phyloP scores from a whole-genome alignment of 2,329 filamentous ascomycete species.

The Chaetomiaceae sp. region DNA sequence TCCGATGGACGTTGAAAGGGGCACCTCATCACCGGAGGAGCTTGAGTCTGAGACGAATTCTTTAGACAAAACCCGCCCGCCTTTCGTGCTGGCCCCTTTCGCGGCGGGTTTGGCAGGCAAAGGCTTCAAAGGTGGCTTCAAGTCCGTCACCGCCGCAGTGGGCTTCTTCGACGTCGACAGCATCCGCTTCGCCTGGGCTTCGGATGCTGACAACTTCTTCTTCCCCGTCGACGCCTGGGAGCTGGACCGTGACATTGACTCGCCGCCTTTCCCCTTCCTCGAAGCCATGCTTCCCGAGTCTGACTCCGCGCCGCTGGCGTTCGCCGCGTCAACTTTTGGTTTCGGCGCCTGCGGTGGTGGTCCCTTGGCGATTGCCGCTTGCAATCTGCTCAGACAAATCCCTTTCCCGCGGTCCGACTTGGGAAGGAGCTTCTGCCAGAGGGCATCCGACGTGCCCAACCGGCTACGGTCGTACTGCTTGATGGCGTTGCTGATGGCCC shows the following conservation, averaged over 20 bases:
- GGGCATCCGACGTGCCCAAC: slow-evolving; percentile 47
- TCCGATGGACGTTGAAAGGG: slow-evolving; percentile 32
- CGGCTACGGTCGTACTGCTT: slow-evolving; percentile 54
- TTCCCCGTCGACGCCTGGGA: slow-evolving; percentile 42
- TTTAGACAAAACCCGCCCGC: slow-evolving; percentile 45
- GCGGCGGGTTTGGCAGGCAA: slow-evolving; percentile 40
- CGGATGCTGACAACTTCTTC: slow-evolving; percentile 51
- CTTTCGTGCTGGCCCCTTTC: slow-evolving; percentile 34
- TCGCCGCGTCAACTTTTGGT: slow-evolving; percentile 46
- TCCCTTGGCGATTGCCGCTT: slow-evolving; percentile 51
- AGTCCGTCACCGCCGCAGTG: slow-evolving; percentile 30
- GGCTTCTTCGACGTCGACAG: slow-evolving; percentile 40
- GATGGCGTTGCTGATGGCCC: slow-evolving; percentile 56
- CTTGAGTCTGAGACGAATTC: slow-evolving; percentile 53
- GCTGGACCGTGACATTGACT: slow-evolving; percentile 28
- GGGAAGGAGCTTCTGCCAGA: slow-evolving; percentile 57
- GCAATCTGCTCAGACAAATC: slow-evolving; percentile 55
- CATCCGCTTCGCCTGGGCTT: slow-evolving; percentile 52
- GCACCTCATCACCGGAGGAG: slow-evolving; percentile 46
- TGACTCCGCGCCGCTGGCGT: slow-evolving; percentile 29
- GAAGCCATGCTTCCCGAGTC: slow-evolving; percentile 29
- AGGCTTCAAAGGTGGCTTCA: slow-evolving; percentile 33
- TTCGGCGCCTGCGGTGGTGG: slow-evolving; percentile 43
- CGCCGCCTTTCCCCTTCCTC: slow-evolving; percentile 36
- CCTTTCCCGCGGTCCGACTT: slow-evolving; percentile 53